Base-by-base conservation (phyloP, 345 rosid species). In the Rhodomyrtus tomentosa region DNA sequence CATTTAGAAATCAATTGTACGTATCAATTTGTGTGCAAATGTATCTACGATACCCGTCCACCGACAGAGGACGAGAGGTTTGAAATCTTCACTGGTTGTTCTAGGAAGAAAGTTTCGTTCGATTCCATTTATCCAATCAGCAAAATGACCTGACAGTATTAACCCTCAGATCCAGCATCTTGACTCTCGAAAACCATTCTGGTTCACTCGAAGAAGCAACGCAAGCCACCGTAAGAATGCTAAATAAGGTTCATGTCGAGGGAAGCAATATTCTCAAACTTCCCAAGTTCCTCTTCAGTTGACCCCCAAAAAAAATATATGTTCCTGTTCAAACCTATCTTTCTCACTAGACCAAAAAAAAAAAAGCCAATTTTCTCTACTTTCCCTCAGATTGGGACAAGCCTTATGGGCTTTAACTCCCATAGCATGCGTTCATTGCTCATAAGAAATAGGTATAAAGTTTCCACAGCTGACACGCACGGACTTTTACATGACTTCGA, bases 191-290 rank as follows among this genome's bases (percentile, higher is more conserved):
- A 55, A 40, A 81, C 84, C 83, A 85, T 48, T 92, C 96, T 84
- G 90, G 87, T 84, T 93, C 97, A 92, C 92, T 92, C 40, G 89
- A 88, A 80, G 92, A 54, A 72, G 73, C 98, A 29, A 29, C 3
- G 74, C 74, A 62, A 62, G 22, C 74, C 74, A 2, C 74, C 40
- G 7, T 29, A 29, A 62, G 74, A 36, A 36, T 21, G 76, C 45
- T 68, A 68, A 68, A 36, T 36, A 45, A 32, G 36, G 40, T 32
- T 36, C 45, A 18, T 8, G 18, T 45, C 9, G 36, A 36, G 45
- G 76, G 45, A 68, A 68, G 76, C 76, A 68, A 68, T 68, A 68
- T 68, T 68, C 76, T 68, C 45, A 32, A 18, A 68, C 24, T 68
- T 68, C 76, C 45, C 45, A 68, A 32, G 42, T 68, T 68, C 76